Percentiles rank a stretch among this genome's conserved stretches.
Conservation (phyloP, 192 early-diverging fungal species). For the Lobosporangium transversale region DNA sequence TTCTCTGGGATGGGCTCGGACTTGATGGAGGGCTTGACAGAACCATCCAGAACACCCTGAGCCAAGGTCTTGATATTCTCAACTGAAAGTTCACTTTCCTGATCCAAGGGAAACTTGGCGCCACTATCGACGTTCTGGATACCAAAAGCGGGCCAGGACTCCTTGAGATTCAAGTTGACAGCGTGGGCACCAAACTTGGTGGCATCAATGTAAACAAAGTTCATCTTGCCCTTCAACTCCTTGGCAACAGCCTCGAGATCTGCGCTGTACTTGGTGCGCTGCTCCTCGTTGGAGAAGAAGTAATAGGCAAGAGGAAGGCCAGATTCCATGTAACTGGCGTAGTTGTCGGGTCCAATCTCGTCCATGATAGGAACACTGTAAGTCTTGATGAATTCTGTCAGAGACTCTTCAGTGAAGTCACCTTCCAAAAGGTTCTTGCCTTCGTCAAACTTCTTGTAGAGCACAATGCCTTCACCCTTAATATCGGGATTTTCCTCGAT, state of each 20-base stretch:
- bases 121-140: slow-evolving; percentile 81
- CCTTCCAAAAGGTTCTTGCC: slow-evolving; percentile 78
- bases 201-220: slow-evolving; percentile 93
- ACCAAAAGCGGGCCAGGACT: slow-evolving; percentile 92
- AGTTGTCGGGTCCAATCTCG: slow-evolving; percentile 92
- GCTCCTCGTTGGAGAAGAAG: slow-evolving; percentile 79
- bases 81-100: slow-evolving; percentile 70
- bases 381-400: slow-evolving; percentile 79
- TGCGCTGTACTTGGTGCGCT: slow-evolving; percentile 64
- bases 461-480: slow-evolving; percentile 64
- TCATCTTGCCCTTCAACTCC: slow-evolving; percentile 87
- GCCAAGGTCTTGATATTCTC: slow-evolving; percentile 72
- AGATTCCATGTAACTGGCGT: slow-evolving; percentile 82
- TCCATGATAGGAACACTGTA: slow-evolving; percentile 89
- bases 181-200: slow-evolving; percentile 87
- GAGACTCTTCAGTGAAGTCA: slow-evolving; percentile 60
- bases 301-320: slow-evolving; percentile 92
- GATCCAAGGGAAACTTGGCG: slow-evolving; percentile 88
- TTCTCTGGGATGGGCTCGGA: slow-evolving; percentile 80
- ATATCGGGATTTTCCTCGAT: slow-evolving; percentile 69
- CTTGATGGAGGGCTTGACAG: slow-evolving; percentile 81
- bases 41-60: slow-evolving; percentile 70
- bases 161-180: slow-evolving; percentile 88
- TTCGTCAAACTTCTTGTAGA: slow-evolving; percentile 95
- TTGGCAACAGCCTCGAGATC: slow-evolving; percentile 80